These are phyloP conservation scores for maize (Zea mays) DNA, from an alignment of 176 grass and related monocot genomes.

Conservation along the genomic window DNA sequence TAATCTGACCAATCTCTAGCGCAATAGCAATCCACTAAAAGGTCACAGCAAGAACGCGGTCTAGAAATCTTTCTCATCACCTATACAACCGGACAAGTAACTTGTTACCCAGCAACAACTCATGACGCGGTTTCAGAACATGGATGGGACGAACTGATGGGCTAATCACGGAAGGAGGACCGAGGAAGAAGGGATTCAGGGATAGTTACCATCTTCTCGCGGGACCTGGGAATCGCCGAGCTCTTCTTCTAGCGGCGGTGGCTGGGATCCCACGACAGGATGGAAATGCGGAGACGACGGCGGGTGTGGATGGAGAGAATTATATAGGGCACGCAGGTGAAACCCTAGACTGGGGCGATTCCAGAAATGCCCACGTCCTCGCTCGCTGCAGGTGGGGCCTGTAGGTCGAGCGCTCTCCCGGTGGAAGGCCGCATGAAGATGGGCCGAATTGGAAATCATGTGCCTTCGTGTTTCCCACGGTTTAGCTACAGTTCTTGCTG, in stretches of 20 bases:
- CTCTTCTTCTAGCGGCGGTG: slow-evolving; percentile 17
- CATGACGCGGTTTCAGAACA: neutral
- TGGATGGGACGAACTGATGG: neutral
- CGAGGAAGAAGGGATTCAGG: neutral
- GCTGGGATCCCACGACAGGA: slow-evolving; percentile 5
- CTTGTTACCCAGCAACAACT: neutral
- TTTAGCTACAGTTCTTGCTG: too few relatives aligned
- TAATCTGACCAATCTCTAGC: too few relatives aligned
- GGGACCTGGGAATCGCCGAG: neutral
- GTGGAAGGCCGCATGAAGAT: neutral
- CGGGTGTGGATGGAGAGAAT: neutral
- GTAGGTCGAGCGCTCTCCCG: too few relatives aligned
- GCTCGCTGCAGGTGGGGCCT: slow-evolving; percentile 21
- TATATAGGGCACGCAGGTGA: slow-evolving; percentile 24
- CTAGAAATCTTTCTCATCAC: neutral
- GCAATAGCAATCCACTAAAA: too few relatives aligned
- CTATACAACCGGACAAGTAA: neutral
- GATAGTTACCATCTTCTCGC: slow-evolving; percentile 40
- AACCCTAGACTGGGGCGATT: slow-evolving; percentile 31
- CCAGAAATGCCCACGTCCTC: slow-evolving; percentile 23
- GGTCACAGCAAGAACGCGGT: neutral
- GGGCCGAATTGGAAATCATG: neutral
- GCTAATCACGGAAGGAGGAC: neutral
- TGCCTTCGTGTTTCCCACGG: too few relatives aligned
- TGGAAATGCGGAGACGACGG: slow-evolving; percentile 5